Percentiles rank a stretch among this genome's conserved stretches.
Conservation (phyloP, 768 basidiomycete species). For the Pleurotus citrinopileatus region DNA sequence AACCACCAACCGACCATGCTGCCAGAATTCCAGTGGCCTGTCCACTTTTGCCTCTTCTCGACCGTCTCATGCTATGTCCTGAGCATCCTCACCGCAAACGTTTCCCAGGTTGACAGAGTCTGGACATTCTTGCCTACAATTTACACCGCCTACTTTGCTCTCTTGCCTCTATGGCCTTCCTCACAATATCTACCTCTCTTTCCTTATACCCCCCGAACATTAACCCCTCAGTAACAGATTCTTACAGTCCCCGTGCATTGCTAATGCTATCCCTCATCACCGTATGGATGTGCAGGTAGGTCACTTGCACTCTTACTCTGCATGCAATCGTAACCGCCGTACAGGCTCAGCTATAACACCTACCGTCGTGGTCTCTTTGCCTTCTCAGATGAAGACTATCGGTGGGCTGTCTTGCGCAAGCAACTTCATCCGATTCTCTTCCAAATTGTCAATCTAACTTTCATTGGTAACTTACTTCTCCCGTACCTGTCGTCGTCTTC, state of each 20-base stretch:
- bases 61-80: slow-evolving; percentile 51
- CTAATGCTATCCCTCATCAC: slow-evolving; percentile 74
- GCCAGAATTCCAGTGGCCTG: slow-evolving; percentile 34
- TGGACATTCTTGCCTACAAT: slow-evolving; percentile 80
- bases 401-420: slow-evolving; percentile 77
- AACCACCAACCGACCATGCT: neutral
- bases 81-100: slow-evolving; percentile 72
- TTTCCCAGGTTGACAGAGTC: slow-evolving; percentile 84
- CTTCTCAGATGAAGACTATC: slow-evolving; percentile 81
- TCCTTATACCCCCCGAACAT: slow-evolving; percentile 58
- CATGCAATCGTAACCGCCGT: slow-evolving; percentile 21
- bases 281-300: slow-evolving; percentile 62
- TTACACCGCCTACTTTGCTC: slow-evolving; percentile 79
- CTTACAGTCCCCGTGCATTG: slow-evolving; percentile 67
- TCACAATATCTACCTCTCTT: slow-evolving; percentile 27
- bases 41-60: slow-evolving; percentile 52
- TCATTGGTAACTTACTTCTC: slow-evolving; percentile 51
- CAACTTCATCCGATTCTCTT: slow-evolving; percentile 44
- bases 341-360: slow-evolving; percentile 74
- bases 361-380: slow-evolving; percentile 77
- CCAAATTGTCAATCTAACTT: slow-evolving; percentile 49
- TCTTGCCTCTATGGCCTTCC: slow-evolving; percentile 59
- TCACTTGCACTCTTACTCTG: slow-evolving; percentile 13
- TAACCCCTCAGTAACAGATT: slow-evolving; percentile 33
- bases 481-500: neutral